Base-by-base conservation (phyloP, 441 rosid genomes). In the Populus hybrid region DNA sequence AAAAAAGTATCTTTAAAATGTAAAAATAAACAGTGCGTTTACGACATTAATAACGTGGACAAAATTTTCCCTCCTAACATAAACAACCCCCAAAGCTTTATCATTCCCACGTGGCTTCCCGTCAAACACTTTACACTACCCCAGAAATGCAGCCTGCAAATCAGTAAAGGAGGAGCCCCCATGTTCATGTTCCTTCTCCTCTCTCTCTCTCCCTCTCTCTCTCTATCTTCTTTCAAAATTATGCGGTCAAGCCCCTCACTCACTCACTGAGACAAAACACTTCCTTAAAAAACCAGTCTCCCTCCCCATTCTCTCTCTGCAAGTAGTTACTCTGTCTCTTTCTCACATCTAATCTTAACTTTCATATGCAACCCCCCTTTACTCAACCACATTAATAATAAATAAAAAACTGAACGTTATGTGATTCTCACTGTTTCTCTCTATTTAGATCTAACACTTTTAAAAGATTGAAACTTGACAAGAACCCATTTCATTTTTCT, bases 271-370 rank as follows among this genome's bases (percentile, higher is more conserved):
- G 5, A 59, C 87, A 23, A 67, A 71, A 65, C 85, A 46, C 76
- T 83, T 78, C 72, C 86, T 75, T 83, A 11, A 35, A 70, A 34
- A 73, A 70, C 74, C 84, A 84, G 83, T 9, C 81, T 32, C 64
- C 78, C 64, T 70, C 72, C 81, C 69, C 76, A 76, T 73, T 78
- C 78, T 84, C 77, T 81, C 77, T 81, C 75, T 84, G 81, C 78
- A 73, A 79, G 87, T 87, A 21, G 66, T 23, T 87, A 69, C 76
- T 79, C 74, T 70, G 89, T 85, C 90, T 82, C 85, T 76, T 84
- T 85, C 91, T 76, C 21, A 9, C 78, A 61, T 74, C 81, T 74
- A 69, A 79, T 73, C 32, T 21, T 14, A 35, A 35, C 26, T 46
- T 80, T 80, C 87, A 66, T 81, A 81, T 42, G 77, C 77, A 63